These are phyloP conservation scores for Neurospora sp. DNA, from an alignment of 495 filamentous ascomycete species.

Conservation along the genomic window DNA sequence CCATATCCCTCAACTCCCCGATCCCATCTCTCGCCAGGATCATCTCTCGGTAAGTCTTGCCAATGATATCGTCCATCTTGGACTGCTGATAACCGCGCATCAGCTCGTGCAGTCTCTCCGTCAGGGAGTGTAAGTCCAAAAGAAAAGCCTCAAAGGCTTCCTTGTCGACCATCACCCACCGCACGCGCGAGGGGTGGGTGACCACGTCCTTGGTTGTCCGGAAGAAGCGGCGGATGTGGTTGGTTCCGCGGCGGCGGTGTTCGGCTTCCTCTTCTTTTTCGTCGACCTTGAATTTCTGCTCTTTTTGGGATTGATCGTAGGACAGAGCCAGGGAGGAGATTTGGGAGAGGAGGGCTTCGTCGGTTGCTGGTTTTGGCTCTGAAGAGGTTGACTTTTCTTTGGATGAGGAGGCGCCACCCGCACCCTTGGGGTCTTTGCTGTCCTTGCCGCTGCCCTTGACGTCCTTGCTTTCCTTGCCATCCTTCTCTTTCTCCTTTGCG, in stretches of 20 bases:
- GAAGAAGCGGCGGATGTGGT: slow-evolving; percentile 19
- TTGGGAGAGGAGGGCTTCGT: not conserved
- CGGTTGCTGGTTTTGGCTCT: too few relatives aligned
- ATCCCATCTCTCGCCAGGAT: slow-evolving; percentile 20
- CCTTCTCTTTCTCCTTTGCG: not conserved
- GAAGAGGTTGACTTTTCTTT: too few relatives aligned
- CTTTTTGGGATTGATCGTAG: slow-evolving; percentile 9
- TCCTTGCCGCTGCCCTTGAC: too few relatives aligned
- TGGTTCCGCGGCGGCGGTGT: slow-evolving; percentile 10
- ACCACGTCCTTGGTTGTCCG: slow-evolving; percentile 19
- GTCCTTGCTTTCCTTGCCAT: not conserved
- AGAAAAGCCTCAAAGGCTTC: slow-evolving; percentile 19
- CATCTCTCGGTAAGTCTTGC: slow-evolving; percentile 27
- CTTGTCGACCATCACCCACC: slow-evolving; percentile 21
- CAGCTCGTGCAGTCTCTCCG: slow-evolving; percentile 23
- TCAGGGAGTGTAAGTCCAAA: slow-evolving; percentile 20
- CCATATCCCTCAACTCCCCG: slow-evolving; percentile 8
- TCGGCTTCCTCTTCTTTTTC: slow-evolving; percentile 10
- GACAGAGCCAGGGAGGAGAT: slow-evolving; percentile 20
- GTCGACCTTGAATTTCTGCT: too few relatives aligned
- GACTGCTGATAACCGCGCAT: slow-evolving; percentile 15
- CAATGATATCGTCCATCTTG: slow-evolving; percentile 24
- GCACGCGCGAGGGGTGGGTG: slow-evolving; percentile 19
- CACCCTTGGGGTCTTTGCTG: too few relatives aligned
- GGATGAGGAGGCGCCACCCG: not conserved